A percentile compares a stretch with the other conserved stretches of the same genome.
Evolutionary conservation across 2,329 filamentous ascomycete genomes (phyloP).

Genomic region (Colletotrichum karsti): DNA sequence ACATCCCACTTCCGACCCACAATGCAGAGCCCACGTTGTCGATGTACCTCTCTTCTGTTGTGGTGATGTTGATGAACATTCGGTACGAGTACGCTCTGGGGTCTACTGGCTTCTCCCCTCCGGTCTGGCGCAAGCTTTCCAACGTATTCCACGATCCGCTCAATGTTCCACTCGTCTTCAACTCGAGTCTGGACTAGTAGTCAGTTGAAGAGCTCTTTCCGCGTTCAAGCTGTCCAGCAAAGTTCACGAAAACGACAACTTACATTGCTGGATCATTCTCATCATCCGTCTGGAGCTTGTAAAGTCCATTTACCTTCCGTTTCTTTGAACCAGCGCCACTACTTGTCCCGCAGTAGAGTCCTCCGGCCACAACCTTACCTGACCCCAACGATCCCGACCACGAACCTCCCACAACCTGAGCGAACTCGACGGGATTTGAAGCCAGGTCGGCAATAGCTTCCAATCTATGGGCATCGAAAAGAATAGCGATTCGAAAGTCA

Average conservation of each 20-base stretch:
- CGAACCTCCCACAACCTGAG: conserved; percentile 53
- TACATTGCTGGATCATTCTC: not conserved
- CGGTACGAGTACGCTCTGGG: conserved; percentile 53
- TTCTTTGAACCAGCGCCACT: conserved; percentile 19
- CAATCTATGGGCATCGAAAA: not conserved
- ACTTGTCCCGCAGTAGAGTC: too few species aligned
- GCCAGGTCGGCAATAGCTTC: not conserved
- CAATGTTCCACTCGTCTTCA: too few species aligned
- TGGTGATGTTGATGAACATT: conserved; percentile 57
- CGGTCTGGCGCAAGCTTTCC: too few species aligned
- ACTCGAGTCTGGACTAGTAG: too few species aligned
- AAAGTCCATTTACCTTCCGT: not conserved
- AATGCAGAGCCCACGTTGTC: conserved; percentile 56
- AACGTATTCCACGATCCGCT: too few species aligned
- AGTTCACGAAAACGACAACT: not conserved
- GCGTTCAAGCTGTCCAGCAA: fast-evolving
- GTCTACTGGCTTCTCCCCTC: conserved; percentile 42
- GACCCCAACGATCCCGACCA: conserved; percentile 60
- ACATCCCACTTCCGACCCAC: conserved; percentile 57
- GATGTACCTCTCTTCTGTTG: conserved; percentile 55
- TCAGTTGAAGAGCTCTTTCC: not conserved
- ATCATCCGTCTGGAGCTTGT: conserved; percentile 33
- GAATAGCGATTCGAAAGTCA: conserved; percentile 57
- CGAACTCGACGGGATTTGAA: conserved; percentile 47
- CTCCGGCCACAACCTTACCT: conserved; percentile 52